Base-by-base conservation (phyloP, 192 early-diverging fungal species). In the Obelidium mucronatum region DNA sequence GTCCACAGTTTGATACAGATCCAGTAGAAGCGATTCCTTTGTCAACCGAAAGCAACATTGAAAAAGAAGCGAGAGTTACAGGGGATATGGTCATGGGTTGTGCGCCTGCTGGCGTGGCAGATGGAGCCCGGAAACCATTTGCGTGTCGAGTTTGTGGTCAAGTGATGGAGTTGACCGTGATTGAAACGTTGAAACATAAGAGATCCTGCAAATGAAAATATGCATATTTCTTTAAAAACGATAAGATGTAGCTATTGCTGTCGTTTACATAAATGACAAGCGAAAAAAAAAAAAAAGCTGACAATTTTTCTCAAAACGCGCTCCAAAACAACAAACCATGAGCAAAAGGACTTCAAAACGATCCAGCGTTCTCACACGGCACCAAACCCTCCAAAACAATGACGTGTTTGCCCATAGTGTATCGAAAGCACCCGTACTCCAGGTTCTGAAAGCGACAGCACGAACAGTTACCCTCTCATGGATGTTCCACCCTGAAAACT, bases 181-280 rank as follows among this genome's bases (percentile, higher is more conserved):
- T 70, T 34, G 81, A 83, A 54, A 35, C 72, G 31, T 58, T 83
- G 59, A 56, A 67, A 39, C 82, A 83, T 73, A 81, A 73, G 31
- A 80, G 59, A 36, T 24, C 2, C 17, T 83, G 81, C 67, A 58
- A 36, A 28, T 24, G 65, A 44, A 31, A 78, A 40, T 2, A 48
- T 24, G n/a, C n/a, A n/a, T n/a, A n/a, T n/a, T n/a, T n/a, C n/a
- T n/a, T n/a, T n/a, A n/a, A n/a, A n/a, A n/a, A n/a, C n/a, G n/a
- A n/a, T n/a, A n/a, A n/a, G n/a, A n/a, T n/a, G n/a, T n/a, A n/a
- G n/a, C n/a, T n/a, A n/a, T n/a, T n/a, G n/a, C n/a, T n/a, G n/a
- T n/a, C n/a, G n/a, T n/a, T n/a, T n/a, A n/a, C n/a, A n/a, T n/a
- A n/a, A n/a, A n/a, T n/a, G n/a, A n/a, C n/a, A n/a, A n/a, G n/a